Percentiles rank a stretch among this genome's conserved stretches.
Conservation (phyloP, 2,329 filamentous ascomycete genomes). For the Colletotrichum brevisporum region DNA sequence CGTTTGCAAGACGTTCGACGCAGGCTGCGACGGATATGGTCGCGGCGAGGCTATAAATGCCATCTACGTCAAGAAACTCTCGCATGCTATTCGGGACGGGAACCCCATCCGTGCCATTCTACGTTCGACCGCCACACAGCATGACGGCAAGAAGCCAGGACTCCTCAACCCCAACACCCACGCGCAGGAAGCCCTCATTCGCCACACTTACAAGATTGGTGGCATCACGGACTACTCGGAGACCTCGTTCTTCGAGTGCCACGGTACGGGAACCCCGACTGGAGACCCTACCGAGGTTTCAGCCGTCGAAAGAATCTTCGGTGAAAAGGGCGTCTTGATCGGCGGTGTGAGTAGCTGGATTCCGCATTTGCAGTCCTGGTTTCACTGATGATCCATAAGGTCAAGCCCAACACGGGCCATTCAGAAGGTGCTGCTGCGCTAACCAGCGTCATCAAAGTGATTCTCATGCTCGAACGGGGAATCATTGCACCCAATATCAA, state of each 20-base stretch:
- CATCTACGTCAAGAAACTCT: slow-evolving; percentile 56
- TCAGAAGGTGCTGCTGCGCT: slow-evolving; percentile 51
- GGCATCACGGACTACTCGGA: slow-evolving; percentile 39
- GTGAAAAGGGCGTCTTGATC: slow-evolving; percentile 44
- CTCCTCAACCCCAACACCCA: slow-evolving; percentile 53
- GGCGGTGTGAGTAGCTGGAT: slow-evolving; percentile 49
- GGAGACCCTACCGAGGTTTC: slow-evolving; percentile 59
- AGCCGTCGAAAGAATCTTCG: slow-evolving; percentile 52
- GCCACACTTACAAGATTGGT: slow-evolving; percentile 44
- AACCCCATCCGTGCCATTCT: slow-evolving; percentile 52
- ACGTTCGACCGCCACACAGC: slow-evolving; percentile 46
- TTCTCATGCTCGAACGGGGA: slow-evolving; percentile 43
- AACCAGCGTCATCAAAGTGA: slow-evolving; percentile 49
- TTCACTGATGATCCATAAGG: background rate
- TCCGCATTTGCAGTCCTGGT: no score
- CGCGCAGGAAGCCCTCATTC: slow-evolving; percentile 48
- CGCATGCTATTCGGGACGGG: slow-evolving; percentile 55
- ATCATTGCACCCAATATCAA: slow-evolving; percentile 35
- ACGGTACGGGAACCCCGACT: slow-evolving; percentile 60
- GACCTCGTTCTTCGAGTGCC: no score
- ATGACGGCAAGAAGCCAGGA: slow-evolving; percentile 53
- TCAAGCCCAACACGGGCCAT: slow-evolving; percentile 57
- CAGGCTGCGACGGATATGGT: slow-evolving; percentile 60
- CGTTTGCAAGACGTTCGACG: slow-evolving; percentile 52
- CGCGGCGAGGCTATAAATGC: slow-evolving; percentile 53